Evolutionary conservation across 306 rosid species (phyloP).

Genomic region (Amphicarpaea edgeworthii): DNA sequence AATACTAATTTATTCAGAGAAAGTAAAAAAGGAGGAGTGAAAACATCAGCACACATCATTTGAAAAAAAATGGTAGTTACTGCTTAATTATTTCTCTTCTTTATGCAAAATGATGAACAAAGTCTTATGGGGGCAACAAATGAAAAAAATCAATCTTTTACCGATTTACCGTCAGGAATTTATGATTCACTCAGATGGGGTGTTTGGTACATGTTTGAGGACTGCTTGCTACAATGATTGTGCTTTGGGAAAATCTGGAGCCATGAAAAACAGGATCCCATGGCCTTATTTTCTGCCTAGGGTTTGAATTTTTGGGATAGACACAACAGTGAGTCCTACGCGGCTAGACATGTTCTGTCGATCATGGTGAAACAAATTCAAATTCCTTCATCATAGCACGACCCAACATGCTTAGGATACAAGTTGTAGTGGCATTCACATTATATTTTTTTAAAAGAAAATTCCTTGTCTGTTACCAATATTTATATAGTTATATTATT

Average conservation of each 20-base stretch:
- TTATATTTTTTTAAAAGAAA: neutral
- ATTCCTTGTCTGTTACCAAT: neutral
- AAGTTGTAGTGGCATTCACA: constrained; percentile 37
- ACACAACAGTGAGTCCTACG: constrained; percentile 49
- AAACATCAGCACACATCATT: constrained; percentile 50
- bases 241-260: constrained; percentile 52
- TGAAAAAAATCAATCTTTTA: constrained; percentile 17
- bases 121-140: constrained; percentile 19
- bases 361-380: constrained; percentile 45
- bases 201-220: constrained; percentile 47
- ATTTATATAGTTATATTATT: neutral
- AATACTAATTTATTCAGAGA: constrained; percentile 28
- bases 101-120: constrained; percentile 17
- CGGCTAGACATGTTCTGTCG: constrained; percentile 45
- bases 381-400: constrained; percentile 50
- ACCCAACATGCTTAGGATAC: constrained; percentile 14
- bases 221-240: constrained; percentile 57
- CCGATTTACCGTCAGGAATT: constrained; percentile 31
- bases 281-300: constrained; percentile 40
- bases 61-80: constrained; percentile 42
- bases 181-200: constrained; percentile 29
- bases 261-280: constrained; percentile 48
- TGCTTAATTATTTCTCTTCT: neutral
- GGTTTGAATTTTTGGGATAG: constrained; percentile 49
- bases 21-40: neutral